Base-by-base conservation (phyloP, 164 flowering plant genomes). In the Magnolia sinica region DNA sequence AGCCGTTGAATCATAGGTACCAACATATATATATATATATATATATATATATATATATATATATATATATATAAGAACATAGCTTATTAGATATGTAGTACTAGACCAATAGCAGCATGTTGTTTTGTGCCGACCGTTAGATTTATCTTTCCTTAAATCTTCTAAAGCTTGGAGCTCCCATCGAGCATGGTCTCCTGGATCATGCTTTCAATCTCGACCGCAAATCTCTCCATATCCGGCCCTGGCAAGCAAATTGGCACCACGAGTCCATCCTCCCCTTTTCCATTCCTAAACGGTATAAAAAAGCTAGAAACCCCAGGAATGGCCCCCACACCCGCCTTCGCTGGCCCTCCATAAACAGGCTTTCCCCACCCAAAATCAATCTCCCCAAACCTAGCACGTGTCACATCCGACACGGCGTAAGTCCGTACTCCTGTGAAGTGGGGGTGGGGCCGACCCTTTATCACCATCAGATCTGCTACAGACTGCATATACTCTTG, bases 301-400 rank as follows among this genome's bases (percentile, higher is more conserved):
- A 75, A 85, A 58, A 83, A 87, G 71, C 89, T 84, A 0, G 81
- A 85, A 13, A 81, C 79, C 8, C 89, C 87, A 3, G 86, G 85
- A 3, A 86, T 72, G 51, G 82, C 85, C 61, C 88, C 89, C 0
- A 76, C 87, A 0, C 83, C 85, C 1, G 83, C 87, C 66, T 83
- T 87, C 16, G 88, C 88, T 0, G 85, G 79, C 7, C 91, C 95
- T 10, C 86, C 89, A 72, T 83, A 89, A 0, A 63, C 83, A 0
- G 91, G 70, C 37, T 77, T 83, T 0, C 92, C 95, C 92, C 92
- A 89, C 64, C 95, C 92, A 31, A 87, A 86, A 45, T 91, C 91
- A 19, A 88, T 79, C 0, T 88, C 84, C 5, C 73, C 79, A 45
- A 88, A 84, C 23, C 92, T 88, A 1, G 83, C 82, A 0, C 83